These are phyloP conservation scores for Fusarium chaquense DNA, from an alignment of 2,329 filamentous ascomycete genomes.

Conservation along the genomic window DNA sequence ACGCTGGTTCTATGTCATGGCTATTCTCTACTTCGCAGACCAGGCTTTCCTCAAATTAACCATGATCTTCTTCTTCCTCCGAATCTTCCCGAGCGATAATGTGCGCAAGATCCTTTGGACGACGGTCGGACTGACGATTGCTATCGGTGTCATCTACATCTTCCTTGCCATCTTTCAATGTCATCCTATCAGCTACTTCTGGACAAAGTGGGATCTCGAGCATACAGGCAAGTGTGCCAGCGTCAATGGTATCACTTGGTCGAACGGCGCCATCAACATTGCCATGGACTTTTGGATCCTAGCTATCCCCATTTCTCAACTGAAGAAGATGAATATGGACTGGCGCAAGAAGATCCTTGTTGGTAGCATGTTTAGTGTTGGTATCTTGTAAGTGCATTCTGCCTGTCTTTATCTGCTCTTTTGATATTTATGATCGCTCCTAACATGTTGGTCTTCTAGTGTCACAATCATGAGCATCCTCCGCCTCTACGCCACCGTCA, in stretches of 20 bases:
- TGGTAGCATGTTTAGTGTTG: conserved; percentile 63
- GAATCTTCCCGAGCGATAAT: conserved; percentile 60
- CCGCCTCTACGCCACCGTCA: neutral
- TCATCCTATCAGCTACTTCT: conserved; percentile 63
- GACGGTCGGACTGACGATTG: conserved; percentile 55
- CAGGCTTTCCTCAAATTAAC: conserved; percentile 63
- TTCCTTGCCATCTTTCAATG: conserved; percentile 63
- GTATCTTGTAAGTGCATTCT: conserved; percentile 54
- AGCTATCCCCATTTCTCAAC: conserved; percentile 61
- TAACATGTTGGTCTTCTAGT: neutral
- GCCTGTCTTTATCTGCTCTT: too few species aligned
- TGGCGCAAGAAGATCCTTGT: conserved; percentile 62
- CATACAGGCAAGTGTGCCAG: conserved; percentile 58
- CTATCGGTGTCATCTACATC: conserved; percentile 58
- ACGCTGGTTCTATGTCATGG: conserved; percentile 58
- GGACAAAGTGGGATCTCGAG: conserved; percentile 64
- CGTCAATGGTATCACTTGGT: conserved; percentile 62
- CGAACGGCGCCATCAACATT: conserved; percentile 65
- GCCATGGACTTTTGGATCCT: conserved; percentile 65
- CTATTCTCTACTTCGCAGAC: conserved; percentile 60
- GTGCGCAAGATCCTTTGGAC: conserved; percentile 57
- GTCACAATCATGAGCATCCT: neutral
- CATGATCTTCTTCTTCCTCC: conserved; percentile 66
- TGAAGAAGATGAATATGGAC: conserved; percentile 57
- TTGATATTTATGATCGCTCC: fast-evolving